Base-by-base conservation (phyloP, 257 asterid genomes). In the Gentiana macrophylla region DNA sequence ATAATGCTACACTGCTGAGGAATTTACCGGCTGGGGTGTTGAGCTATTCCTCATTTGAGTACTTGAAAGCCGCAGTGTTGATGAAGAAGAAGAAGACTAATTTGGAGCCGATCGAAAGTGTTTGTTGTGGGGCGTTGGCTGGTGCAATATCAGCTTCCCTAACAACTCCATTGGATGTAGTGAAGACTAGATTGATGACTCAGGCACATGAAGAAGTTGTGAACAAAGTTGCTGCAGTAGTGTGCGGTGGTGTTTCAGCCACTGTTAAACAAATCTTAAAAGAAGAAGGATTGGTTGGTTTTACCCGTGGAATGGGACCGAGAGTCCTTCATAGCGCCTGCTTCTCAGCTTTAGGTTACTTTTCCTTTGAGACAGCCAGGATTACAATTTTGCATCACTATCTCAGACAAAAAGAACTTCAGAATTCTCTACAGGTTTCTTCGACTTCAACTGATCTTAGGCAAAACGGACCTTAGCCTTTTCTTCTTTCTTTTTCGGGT, bases 151-250 rank as follows among this genome's bases (percentile, higher is more conserved):
- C 98, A 0, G 94, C 98, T 44, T 82, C 97, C 34, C 55, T 88
- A 74, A 91, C 98, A 35, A 91, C 98, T 35, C 97, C 98, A 1
- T 72, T 91, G 75, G 98, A 91, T 74, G 98, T 91, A 64, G 94
- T 91, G 58, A 91, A 91, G 74, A 91, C 98, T 12, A 79, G 97
- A 75, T 64, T 91, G 83, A 91, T 91, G 98, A 91, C 97, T 46
- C 98, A 84, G 72, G 82, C 62, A 56, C 95, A 74, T 35, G 77
- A 74, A 41, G 97, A 85, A 70, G 83, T 70, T 34, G 74, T 69
- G 66, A 82, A 81, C 52, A 84, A 72, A 83, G 81, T 69, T 50
- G 24, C 24, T 24, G 24, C 24, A 24, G 24, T 24, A 24, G 24
- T 24, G 24, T 76, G 80, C 57, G 55, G 59, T 50, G 97, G 95